Evolutionary conservation across 73 alveolate genomes (phyloP), one percentile per base, ranked within the genome.

Genomic region (Paramecium sonneborni): DNA sequence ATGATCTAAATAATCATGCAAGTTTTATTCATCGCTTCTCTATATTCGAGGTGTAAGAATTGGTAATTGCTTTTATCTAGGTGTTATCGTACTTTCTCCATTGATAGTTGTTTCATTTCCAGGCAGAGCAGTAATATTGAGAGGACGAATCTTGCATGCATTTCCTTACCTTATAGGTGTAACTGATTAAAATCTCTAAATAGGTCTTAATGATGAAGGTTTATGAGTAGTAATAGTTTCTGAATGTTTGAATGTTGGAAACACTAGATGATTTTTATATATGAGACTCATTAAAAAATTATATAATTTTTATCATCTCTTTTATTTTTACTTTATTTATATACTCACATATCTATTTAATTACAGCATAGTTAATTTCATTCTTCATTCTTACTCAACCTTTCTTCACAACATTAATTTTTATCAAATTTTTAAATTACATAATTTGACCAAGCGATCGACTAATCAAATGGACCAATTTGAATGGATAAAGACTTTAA

Each of bases 61-160:
- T 3, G 84, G 84, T 62, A 62, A 62, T 23, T 62, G 84, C 84
- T 62, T 62, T 62, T 62, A 30, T 30, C 84, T 10, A 1, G 84
- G 84, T 30, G 84, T 62, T 62, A 32, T 32, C 12, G 84, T 62
- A 30, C 84, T 62, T 3, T 62, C 84, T 12, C 84, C 84, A 62
- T 26, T 62, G 12, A 62, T 32, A 62, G 84, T 26, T 8, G 48
- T 62, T 62, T 62, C 84, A 62, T 62, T 62, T 30, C 39, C 84
- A 26, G 84, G 84, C 84, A 62, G 26, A 12, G 84, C 84, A 62
- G 84, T 62, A 62, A 62, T 62, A 62, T 62, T 62, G 12, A 62
- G 84, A 30, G 84, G 84, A 9, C 84, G 84, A 62, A 62, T 62
- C 28, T 62, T 62, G 6, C 28, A 11, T 62, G 84, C 14, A 62